Evolutionary conservation across 2,329 filamentous ascomycete genomes (phyloP).

Genomic region (Stenocarpella maydis): DNA sequence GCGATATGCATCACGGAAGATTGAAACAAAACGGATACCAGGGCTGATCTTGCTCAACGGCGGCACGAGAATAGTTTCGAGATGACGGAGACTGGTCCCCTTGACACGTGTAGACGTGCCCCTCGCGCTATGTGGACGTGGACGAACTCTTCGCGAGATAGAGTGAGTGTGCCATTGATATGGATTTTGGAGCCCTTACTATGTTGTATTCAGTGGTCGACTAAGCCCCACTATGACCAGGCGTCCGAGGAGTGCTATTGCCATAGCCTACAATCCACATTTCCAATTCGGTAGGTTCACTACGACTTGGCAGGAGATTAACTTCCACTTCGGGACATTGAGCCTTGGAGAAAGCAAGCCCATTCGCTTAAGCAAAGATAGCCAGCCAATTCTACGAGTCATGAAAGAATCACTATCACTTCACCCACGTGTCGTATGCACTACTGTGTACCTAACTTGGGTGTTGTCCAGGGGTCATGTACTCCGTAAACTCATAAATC

Average conservation of each 20-base stretch:
- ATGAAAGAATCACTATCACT: background rate
- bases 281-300: background rate
- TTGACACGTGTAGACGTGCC: background rate
- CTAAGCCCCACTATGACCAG: too few species aligned
- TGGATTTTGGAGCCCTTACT: too few species aligned
- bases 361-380: background rate
- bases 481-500: background rate
- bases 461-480: background rate
- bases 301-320: conserved; percentile 11
- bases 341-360: background rate
- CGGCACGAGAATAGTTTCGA: background rate
- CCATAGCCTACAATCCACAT: background rate
- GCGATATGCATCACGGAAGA: background rate
- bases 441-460: background rate
- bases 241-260: too few species aligned
- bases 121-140: background rate
- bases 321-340: background rate
- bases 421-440: background rate
- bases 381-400: background rate
- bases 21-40: background rate
- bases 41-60: background rate
- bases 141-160: background rate
- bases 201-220: too few species aligned
- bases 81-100: background rate
- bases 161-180: too few species aligned